A percentile compares a stretch with the other conserved stretches of the same genome.
phyloP scores from a whole-genome alignment of 1,139 yeast species.

The Yamadazyma triangularis region DNA sequence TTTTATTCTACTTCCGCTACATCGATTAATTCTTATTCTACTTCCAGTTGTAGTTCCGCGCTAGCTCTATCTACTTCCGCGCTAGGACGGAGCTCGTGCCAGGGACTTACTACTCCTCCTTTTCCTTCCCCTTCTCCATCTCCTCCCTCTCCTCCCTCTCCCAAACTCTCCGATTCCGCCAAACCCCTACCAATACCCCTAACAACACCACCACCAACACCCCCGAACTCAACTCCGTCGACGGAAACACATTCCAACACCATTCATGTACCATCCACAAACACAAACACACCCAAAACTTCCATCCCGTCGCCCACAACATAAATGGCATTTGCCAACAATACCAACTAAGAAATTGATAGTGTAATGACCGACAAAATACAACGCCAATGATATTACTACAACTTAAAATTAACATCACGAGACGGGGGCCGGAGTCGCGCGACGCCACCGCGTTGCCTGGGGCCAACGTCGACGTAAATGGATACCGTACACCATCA shows the following conservation, averaged over 20 bases:
- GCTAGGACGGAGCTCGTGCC: no score
- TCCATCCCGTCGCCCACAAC: constrained; percentile 43
- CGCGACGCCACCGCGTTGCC: constrained; percentile 29
- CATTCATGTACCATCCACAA: constrained; percentile 54
- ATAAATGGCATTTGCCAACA: constrained; percentile 78
- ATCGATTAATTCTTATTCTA: no score
- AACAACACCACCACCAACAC: constrained; percentile 32
- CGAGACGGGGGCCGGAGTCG: constrained; percentile 38
- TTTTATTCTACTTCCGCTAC: no score
- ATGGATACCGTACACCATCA: constrained; percentile 29
- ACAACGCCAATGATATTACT: constrained; percentile 74
- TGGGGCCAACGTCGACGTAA: constrained; percentile 24
- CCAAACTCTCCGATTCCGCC: constrained; percentile 30
- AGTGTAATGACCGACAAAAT: constrained; percentile 81
- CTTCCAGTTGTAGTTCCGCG: no score
- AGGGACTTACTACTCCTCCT: no score
- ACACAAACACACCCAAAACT: constrained; percentile 28
- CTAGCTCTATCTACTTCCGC: no score
- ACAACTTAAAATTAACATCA: constrained; percentile 51
- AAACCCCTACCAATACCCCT: constrained; percentile 27
- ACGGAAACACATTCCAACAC: constrained; percentile 70
- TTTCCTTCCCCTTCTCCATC: no score
- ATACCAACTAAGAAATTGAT: constrained; percentile 92
- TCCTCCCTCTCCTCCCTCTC: no score
- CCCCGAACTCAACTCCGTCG: constrained; percentile 44